phyloP scores from a whole-genome alignment of 306 rosid genomes.

The Chamaecrista fasciculata region DNA sequence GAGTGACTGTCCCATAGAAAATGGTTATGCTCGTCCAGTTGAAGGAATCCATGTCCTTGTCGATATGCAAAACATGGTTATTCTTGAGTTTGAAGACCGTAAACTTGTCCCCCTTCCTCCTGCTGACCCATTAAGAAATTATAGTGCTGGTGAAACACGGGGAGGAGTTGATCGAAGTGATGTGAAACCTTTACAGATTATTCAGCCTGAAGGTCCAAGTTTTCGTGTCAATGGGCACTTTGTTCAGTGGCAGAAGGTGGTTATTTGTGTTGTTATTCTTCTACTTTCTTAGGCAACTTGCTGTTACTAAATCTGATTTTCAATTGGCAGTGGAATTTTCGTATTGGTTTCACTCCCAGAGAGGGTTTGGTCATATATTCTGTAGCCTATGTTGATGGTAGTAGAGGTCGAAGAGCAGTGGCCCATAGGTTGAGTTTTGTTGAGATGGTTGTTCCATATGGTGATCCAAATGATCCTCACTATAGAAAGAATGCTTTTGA shows the following conservation, averaged over 20 bases:
- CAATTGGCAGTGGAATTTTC: constrained; percentile 76
- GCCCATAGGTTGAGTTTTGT: constrained; percentile 76
- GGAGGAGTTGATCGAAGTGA: constrained; percentile 90
- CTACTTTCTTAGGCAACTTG: constrained; percentile 8
- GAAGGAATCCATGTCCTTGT: constrained; percentile 87
- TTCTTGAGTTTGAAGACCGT: constrained; percentile 78
- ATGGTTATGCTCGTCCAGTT: constrained; percentile 87
- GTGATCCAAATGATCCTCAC: constrained; percentile 87
- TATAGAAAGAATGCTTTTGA: constrained; percentile 85
- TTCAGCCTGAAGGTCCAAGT: constrained; percentile 85
- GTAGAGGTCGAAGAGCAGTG: constrained; percentile 74
- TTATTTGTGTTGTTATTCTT: constrained; percentile 15
- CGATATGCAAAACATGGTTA: constrained; percentile 80
- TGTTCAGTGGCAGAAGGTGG: constrained; percentile 78
- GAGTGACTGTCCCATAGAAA: constrained; percentile 87
- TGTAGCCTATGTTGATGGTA: constrained; percentile 70
- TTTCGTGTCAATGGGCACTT: constrained; percentile 74
- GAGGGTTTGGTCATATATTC: constrained; percentile 73
- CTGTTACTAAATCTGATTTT: constrained; percentile 12
- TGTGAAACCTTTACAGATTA: constrained; percentile 65
- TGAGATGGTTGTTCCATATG: constrained; percentile 90
- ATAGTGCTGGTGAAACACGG: constrained; percentile 68
- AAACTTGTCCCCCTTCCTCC: constrained; percentile 76
- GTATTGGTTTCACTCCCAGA: constrained; percentile 74
- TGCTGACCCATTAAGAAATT: constrained; percentile 78